Base-by-base conservation (phyloP, 441 rosid species). In the Syzygium malaccense region DNA sequence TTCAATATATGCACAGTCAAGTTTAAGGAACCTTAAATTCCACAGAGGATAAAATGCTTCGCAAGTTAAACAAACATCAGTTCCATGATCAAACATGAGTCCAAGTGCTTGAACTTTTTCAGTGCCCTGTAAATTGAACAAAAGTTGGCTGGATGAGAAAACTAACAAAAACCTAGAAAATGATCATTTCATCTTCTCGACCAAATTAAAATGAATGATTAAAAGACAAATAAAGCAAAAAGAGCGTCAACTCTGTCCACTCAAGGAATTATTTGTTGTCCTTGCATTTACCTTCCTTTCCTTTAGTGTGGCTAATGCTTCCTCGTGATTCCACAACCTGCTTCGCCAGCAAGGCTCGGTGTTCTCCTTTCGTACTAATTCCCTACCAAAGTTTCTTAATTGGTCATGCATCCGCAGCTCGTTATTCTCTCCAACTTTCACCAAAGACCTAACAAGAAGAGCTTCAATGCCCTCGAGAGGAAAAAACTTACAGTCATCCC, bases 81-180 rank as follows among this genome's bases (percentile, higher is more conserved):
- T 15, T 4, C 8, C 75, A 64, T 0, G 12, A 64, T 17, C 75
- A 64, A 30, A 30, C 75, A 3, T 30, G 75, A 64, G 75, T 1
- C 1, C 75, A 15, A 64, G 75, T 30, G 41, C 75, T 64, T 17
- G 41, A 30, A 64, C 23, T 15, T 15, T 5, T 15, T 30, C 23
- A 64, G 75, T 64, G 75, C 75, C 71, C 41, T 66, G 41, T 3
- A 1, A 66, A 30, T 66, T 0, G 32, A 18, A 7, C 25, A 66
- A 18, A 66, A 32, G 45, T 8, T 32, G 32, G 25, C 45, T 4
- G 14, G 45, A 66, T 32, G 45, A 32, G 0, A 66, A 66, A 66
- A 0, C 14, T 25, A 8, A 2, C 78, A 66, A 2, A 66, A 32
- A 32, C 25, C 0, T 18, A 0, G 45, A 66, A 0, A 2, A 66